phyloP scores from a whole-genome alignment of 78 protist species.

The Cavenderia fasciculata region DNA sequence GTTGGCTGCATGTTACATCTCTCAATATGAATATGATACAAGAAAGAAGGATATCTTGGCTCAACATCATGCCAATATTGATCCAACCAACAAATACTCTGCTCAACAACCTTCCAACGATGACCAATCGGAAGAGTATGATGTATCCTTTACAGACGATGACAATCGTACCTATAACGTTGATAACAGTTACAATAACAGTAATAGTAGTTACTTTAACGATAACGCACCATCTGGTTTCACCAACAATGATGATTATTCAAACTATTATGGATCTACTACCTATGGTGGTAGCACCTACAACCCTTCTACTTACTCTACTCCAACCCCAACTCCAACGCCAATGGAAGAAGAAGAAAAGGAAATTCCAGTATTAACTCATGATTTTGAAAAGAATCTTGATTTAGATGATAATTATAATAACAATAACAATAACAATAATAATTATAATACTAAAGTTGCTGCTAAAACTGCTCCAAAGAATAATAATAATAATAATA shows the following conservation, averaged over 20 bases:
- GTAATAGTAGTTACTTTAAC: background rate
- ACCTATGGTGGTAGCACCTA: background rate
- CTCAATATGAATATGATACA: background rate
- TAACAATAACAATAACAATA: background rate
- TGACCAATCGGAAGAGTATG: too few species aligned
- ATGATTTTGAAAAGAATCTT: background rate
- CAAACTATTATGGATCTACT: background rate
- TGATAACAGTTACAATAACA: background rate
- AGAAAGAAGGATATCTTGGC: background rate
- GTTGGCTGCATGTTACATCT: background rate
- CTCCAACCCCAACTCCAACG: background rate
- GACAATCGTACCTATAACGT: background rate
- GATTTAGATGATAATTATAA: background rate
- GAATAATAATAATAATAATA: background rate
- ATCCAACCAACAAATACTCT: background rate
- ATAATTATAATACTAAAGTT: background rate
- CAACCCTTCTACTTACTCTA: background rate
- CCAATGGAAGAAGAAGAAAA: background rate
- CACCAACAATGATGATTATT: background rate
- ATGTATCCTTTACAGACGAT: background rate
- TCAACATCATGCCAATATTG: background rate
- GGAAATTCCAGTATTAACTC: background rate
- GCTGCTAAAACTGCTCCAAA: background rate
- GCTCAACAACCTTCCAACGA: too few species aligned
- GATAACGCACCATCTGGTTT: background rate